Evolutionary conservation across 31 red algal species (phyloP), one percentile per base, ranked within the genome.

Genomic region (Bonnemaisonia californica): DNA sequence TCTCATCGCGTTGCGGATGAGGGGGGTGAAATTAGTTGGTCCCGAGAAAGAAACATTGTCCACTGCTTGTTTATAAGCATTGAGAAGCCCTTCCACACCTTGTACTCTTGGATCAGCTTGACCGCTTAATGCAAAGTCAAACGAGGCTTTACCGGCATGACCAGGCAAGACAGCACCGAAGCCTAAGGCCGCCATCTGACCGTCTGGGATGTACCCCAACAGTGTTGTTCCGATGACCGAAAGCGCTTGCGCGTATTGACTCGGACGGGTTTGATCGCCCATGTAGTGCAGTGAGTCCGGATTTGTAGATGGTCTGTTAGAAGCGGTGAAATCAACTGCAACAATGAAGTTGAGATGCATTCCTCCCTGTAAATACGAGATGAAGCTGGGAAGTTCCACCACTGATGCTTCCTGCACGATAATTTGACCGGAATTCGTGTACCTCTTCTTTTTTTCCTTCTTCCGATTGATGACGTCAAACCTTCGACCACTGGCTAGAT

Each of bases 221-320:
- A 97, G 68, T 2, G 84, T 66, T 2, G 27, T 69, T 3, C 83
- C 94, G 28, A 97, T 80, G 1, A 76, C 84, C 34, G 60, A 31
- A 54, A 97, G 66, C 22, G 89, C 94, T 64, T 76, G 74, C 29
- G 72, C 80, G 57, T 97, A 97, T 64, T 76, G 85, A 18, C 57
- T 83, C n/a, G 79, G 64, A 3, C 36, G 9, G 5, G 24, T 30
- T 7, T 74, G 58, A 54, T 89, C 84, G 26, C 51, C 39, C 48
- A 71, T 83, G 62, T 97, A 91, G 79, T 96, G 93, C 23, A 96
- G 69, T 18, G 93, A 89, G n/a, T 77, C 68, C 41, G 88, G 93
- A 21, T 77, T 54, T 24, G 41, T 38, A 2, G 72, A 74, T 19
- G 42, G 71, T n/a, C 71, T 63, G 68, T 96, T 96, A 33, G 93